These are phyloP conservation scores for Pythium apleroticum DNA, from an alignment of 352 stramenopile species.

Conservation along the genomic window DNA sequence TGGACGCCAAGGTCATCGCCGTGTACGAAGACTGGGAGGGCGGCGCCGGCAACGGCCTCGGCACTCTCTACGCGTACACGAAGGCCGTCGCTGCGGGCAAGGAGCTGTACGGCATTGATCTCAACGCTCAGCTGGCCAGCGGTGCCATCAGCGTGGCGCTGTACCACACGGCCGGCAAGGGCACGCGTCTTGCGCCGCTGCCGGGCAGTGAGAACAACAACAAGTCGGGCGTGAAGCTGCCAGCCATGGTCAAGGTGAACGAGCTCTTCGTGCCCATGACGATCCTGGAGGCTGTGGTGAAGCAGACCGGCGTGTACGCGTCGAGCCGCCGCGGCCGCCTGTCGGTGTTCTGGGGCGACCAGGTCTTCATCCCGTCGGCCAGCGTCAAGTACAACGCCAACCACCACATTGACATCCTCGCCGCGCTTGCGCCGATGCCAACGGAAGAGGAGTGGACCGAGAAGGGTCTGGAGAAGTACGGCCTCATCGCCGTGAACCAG, in stretches of 20 bases:
- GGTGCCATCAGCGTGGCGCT: slow-evolving; percentile 91
- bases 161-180: slow-evolving; percentile 98
- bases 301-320: slow-evolving; percentile 98
- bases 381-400: slow-evolving; percentile 92
- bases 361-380: slow-evolving; percentile 97
- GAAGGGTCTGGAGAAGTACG: slow-evolving; percentile 98
- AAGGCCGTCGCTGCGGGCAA: slow-evolving; percentile 91
- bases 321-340: slow-evolving; percentile 92
- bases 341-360: slow-evolving; percentile 98
- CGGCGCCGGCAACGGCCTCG: slow-evolving; percentile 95
- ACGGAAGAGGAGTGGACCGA: slow-evolving; percentile 92
- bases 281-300: slow-evolving; percentile 97
- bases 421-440: slow-evolving; percentile 92
- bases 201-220: slow-evolving; percentile 99
- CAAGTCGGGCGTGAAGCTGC: slow-evolving; percentile 98
- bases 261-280: slow-evolving; percentile 92
- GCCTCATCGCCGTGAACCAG: slow-evolving; percentile 95
- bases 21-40: slow-evolving; percentile 96
- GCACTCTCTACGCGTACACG: slow-evolving; percentile 95
- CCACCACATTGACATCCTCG: slow-evolving; percentile 98
- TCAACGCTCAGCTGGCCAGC: slow-evolving; percentile 72
- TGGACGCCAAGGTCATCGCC: slow-evolving; percentile 92
- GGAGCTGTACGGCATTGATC: slow-evolving; percentile 85
- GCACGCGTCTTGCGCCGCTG: slow-evolving; percentile 95
- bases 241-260: slow-evolving; percentile 89